Evolutionary conservation across 495 filamentous ascomycete species (phyloP).

Genomic region (Sporormia fimetaria): DNA sequence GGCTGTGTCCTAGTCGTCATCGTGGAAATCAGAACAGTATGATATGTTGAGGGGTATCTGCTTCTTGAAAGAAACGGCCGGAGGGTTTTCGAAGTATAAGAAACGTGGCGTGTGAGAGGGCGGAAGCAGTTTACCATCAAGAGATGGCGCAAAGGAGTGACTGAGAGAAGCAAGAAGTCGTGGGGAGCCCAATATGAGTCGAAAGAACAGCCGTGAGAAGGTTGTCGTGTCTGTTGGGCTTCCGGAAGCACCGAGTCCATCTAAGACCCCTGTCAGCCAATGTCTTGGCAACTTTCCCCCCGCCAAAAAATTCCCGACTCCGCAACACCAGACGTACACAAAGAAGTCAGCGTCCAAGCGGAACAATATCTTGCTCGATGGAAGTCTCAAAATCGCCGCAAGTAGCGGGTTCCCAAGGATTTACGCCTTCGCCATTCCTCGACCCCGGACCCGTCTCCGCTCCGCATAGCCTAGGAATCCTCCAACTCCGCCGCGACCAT

Average conservation of each 20-base stretch:
- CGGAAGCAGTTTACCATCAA: constrained; percentile 18
- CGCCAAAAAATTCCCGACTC: constrained; percentile 10
- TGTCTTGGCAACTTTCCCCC: constrained; percentile 14
- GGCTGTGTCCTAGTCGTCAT: constrained; percentile 41
- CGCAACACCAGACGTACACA: neutral
- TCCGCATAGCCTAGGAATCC: constrained; percentile 53
- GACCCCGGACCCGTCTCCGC: constrained; percentile 47
- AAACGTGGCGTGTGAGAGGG: constrained; percentile 3
- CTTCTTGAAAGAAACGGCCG: neutral
- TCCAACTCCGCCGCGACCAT: constrained; percentile 76
- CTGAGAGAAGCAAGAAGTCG: constrained; percentile 5
- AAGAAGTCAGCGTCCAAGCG: neutral
- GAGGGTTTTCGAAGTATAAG: constrained; percentile 3
- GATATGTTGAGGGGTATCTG: neutral
- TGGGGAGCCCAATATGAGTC: neutral
- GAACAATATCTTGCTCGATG: too few species aligned
- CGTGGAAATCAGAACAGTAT: constrained; percentile 11
- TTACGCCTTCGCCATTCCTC: constrained; percentile 53
- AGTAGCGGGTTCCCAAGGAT: neutral
- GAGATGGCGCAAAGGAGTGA: constrained; percentile 10
- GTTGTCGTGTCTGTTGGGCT: constrained; percentile 4
- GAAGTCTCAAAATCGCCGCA: too few species aligned
- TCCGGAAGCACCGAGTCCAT: neutral
- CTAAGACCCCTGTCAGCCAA: constrained; percentile 7
- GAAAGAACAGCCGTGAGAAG: neutral